Percentiles rank a stretch among this genome's conserved stretches.
Conservation (phyloP, 345 rosid genomes). For the Ceriops tagal region DNA sequence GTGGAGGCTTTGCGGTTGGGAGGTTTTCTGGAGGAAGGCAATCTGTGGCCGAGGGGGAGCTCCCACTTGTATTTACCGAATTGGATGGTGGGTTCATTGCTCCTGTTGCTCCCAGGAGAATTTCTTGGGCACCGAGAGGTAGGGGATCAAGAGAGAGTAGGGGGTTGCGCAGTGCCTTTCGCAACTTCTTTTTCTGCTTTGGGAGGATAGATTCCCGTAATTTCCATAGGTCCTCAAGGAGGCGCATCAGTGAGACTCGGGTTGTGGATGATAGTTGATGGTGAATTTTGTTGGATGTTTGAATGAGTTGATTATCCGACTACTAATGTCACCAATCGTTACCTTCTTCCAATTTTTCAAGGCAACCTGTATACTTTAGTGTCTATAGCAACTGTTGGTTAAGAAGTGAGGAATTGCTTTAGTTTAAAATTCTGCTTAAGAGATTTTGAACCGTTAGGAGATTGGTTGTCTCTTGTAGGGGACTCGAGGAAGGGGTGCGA, state of each 20-base stretch:
- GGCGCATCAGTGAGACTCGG: conserved; percentile 17
- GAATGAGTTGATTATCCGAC: conserved; percentile 8
- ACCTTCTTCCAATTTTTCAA: conserved; percentile 24
- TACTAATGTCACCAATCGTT: conserved; percentile 12
- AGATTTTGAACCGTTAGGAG: conserved; percentile 24
- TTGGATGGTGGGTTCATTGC: conserved; percentile 51
- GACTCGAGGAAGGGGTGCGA: not conserved
- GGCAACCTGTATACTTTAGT: conserved; percentile 31
- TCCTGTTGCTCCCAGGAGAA: conserved; percentile 27
- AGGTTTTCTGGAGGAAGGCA: conserved; percentile 47
- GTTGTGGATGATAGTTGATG: conserved; percentile 25
- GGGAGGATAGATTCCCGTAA: conserved; percentile 19
- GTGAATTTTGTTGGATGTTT: conserved; percentile 12
- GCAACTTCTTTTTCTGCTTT: conserved; percentile 31
- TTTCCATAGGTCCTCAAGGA: conserved; percentile 32
- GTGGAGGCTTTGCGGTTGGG: conserved; percentile 61
- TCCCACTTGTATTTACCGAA: conserved; percentile 51
- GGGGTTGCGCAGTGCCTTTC: conserved; percentile 42
- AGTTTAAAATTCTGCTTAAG: conserved; percentile 1
- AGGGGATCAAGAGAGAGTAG: conserved; percentile 43
- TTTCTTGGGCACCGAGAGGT: conserved; percentile 44
- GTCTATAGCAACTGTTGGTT: conserved; percentile 36
- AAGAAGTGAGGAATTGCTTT: conserved; percentile 11
- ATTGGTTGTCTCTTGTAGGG: conserved; percentile 3
- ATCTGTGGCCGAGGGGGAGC: conserved; percentile 40